Conservation (phyloP, 345 rosid genomes). For the Aquilaria sinensis region DNA sequence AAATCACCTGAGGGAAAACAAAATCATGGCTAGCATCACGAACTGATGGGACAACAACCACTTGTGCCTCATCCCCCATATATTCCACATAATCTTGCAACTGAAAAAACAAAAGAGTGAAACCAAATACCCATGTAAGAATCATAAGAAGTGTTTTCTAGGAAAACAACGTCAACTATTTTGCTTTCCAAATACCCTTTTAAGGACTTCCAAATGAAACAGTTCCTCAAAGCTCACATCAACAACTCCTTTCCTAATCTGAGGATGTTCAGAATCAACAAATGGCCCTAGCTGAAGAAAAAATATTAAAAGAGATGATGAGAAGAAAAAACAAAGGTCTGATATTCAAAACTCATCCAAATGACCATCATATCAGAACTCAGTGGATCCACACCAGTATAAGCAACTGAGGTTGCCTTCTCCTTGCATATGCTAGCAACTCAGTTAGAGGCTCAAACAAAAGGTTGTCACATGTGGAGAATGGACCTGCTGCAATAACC, state of each 20-base stretch:
- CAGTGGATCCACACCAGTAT: slow-evolving; percentile 40
- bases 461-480: slow-evolving; percentile 76
- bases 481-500: slow-evolving; percentile 93
- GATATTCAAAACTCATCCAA: too few relatives aligned
- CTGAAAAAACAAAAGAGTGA: slow-evolving; percentile 31
- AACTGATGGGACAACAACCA: slow-evolving; percentile 71
- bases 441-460: slow-evolving; percentile 83
- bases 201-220: slow-evolving; percentile 54
- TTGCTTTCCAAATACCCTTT: slow-evolving; percentile 43
- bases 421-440: slow-evolving; percentile 74
- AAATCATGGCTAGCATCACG: slow-evolving; percentile 91
- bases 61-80: slow-evolving; percentile 59
- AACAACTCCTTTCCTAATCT: slow-evolving; percentile 58
- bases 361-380: background rate
- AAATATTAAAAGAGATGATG: background rate
- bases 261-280: slow-evolving; percentile 87
- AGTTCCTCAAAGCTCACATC: slow-evolving; percentile 58
- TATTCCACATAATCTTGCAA: slow-evolving; percentile 78
- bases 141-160: background rate
- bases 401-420: slow-evolving; percentile 78
- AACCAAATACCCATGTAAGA: background rate
- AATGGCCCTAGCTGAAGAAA: slow-evolving; percentile 83
- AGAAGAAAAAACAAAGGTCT: background rate
- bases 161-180: background rate
- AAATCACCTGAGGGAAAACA: slow-evolving; percentile 90